Base-by-base conservation (phyloP, 2,329 filamentous ascomycete genomes). In the Zymoseptoria tritici region DNA sequence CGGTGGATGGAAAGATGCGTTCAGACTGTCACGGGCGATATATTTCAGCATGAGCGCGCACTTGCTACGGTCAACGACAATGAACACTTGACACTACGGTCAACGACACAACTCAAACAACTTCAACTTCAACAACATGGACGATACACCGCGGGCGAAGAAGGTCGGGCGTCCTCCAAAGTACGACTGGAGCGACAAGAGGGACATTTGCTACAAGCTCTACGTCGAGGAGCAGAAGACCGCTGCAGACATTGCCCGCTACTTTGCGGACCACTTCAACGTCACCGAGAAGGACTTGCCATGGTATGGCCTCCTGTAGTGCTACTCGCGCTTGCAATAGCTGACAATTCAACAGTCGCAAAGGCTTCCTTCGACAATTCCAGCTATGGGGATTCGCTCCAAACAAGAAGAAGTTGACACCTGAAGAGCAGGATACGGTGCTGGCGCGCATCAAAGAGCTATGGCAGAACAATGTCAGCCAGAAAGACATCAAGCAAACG, bases 201-300 rank as follows among this genome's bases (percentile, higher is more conserved):
- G 83, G 68, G 81, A 83, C 50, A 79, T 85, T 64, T 87, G 84
- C 75, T 85, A 83, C 72, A 82, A 84, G 65, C 82, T 94, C 69
- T 94, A 91, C 69, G 89, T 93, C 66, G 83, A 86, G 60, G 87
- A 94, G 75, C 85, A 85, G 67, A 87, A 83, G 76, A 83, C 85
- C 49, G 76, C 92, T 59, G 85, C 88, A 68, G 85, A 92, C 65
- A 87, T 94, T 50, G 88, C 90, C 79, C 80, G 85, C 24, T 85
- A 86, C 69, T 86, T 91, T 80, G 60, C 66, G 49, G 59, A 84
- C 80, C 66, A 64, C 52, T 68, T 72, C 61, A 62, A 63, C 54
- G 61, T 71, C 55, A 54, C 59, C 64, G 78, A 78, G 59, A 78
- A 80, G 79, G 87, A 76, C 80, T 79, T 83, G 29, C 88, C 89